Percentiles rank a stretch among this genome's conserved stretches.
Evolutionary conservation across 1,284 basidiomycete species (phyloP).

Genomic region (Fomitopsis schrenkii): DNA sequence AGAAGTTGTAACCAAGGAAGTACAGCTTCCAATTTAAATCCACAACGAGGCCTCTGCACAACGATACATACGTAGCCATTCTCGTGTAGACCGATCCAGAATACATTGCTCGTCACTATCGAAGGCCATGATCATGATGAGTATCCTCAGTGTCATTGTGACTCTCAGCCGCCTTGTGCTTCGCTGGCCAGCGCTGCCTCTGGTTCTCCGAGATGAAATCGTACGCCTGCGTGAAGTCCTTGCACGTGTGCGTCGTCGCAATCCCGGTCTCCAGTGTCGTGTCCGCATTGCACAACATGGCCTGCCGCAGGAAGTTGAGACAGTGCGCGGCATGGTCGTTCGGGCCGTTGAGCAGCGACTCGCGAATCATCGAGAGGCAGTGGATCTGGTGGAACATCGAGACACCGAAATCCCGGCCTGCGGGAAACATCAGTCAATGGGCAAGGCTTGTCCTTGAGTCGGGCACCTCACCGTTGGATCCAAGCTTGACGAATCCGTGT

Average conservation of each 20-base stretch:
- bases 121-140: neutral
- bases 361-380: constrained; percentile 25
- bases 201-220: constrained; percentile 2
- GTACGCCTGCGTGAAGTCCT: constrained; percentile 5
- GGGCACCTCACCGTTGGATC: neutral
- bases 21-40: too few relatives aligned
- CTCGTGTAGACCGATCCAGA: too few relatives aligned
- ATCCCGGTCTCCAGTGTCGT: constrained; percentile 31
- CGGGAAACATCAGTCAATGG: neutral
- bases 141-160: neutral
- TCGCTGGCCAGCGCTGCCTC: neutral
- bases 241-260: constrained; percentile 8
- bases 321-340: constrained; percentile 13
- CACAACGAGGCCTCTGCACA: too few relatives aligned
- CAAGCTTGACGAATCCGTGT: constrained; percentile 2
- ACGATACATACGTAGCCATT: too few relatives aligned
- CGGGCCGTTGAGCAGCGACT: neutral
- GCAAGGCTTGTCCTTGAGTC: neutral
- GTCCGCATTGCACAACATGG: constrained; percentile 33
- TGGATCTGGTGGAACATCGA: constrained; percentile 38
- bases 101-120: neutral
- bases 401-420: constrained; percentile 24
- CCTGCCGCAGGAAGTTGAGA: constrained; percentile 21
- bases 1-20: too few relatives aligned
- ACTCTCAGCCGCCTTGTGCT: neutral